Percentiles rank a stretch among this genome's conserved stretches.
These are phyloP conservation scores for Cercis canadensis DNA, from an alignment of 306 rosid species.

Conservation along the genomic window DNA sequence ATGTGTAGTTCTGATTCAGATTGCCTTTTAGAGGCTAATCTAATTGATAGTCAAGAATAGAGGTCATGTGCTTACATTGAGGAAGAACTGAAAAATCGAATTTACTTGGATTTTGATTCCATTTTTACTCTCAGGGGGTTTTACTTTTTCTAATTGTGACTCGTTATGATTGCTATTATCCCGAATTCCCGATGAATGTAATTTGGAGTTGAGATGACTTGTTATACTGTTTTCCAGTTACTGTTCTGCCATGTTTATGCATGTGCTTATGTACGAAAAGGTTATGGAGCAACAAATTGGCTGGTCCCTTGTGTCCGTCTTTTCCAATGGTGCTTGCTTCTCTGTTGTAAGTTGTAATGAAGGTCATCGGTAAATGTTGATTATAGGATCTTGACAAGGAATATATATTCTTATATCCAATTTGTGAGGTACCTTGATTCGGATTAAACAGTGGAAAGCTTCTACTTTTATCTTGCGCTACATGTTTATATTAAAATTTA, in stretches of 20 bases:
- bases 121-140: slow-evolving; percentile 32
- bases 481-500: too few species aligned
- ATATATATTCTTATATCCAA: too few species aligned
- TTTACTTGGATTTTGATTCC: slow-evolving; percentile 54
- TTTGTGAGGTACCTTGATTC: too few species aligned
- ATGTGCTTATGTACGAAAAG: neutral
- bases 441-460: too few species aligned
- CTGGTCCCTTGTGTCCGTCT: too few species aligned
- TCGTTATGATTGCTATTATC: neutral
- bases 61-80: slow-evolving; percentile 60
- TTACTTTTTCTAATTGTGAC: slow-evolving; percentile 19
- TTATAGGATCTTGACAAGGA: too few species aligned
- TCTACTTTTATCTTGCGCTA: too few species aligned
- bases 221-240: slow-evolving; percentile 1
- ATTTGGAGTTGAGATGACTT: neutral
- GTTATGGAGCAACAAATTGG: too few species aligned
- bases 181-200: slow-evolving; percentile 15
- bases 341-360: too few species aligned
- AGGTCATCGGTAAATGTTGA: too few species aligned
- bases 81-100: slow-evolving; percentile 53
- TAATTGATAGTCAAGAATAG: slow-evolving; percentile 62
- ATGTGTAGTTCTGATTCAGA: slow-evolving; percentile 84
- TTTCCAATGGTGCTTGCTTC: too few species aligned
- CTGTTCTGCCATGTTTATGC: slow-evolving; percentile 8
- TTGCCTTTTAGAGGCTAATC: slow-evolving; percentile 71